A percentile compares a stretch with the other conserved stretches of the same genome.
Evolutionary conservation across 2,329 filamentous ascomycete species (phyloP).

Genomic region (Colletotrichum sp.): DNA sequence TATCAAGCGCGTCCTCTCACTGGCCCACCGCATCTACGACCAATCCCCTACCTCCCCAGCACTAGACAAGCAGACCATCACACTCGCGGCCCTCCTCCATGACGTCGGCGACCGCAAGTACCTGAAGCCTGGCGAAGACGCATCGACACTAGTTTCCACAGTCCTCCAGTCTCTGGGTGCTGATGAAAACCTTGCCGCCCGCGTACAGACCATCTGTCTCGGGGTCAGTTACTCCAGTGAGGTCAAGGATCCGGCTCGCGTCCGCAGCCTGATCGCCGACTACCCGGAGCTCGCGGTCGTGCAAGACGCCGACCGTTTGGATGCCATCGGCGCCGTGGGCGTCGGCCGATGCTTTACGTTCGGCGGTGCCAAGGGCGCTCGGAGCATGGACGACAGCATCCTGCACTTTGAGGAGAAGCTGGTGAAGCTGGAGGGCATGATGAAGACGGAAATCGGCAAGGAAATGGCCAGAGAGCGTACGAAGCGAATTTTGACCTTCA

Average conservation of each 20-base stretch:
- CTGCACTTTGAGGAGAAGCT: constrained; percentile 82
- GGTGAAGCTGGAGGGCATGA: constrained; percentile 66
- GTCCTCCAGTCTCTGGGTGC: constrained; percentile 65
- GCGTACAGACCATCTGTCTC: constrained; percentile 74
- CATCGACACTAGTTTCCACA: constrained; percentile 58
- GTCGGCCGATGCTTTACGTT: constrained; percentile 81
- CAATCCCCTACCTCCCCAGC: constrained; percentile 25
- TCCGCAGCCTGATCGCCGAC: constrained; percentile 63
- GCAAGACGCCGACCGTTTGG: constrained; percentile 92
- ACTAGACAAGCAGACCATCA: constrained; percentile 61
- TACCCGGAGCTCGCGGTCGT: constrained; percentile 83
- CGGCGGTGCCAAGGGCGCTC: constrained; percentile 67
- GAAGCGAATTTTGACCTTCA: constrained; percentile 55
- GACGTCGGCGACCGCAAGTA: constrained; percentile 92
- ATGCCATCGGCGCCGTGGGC: constrained; percentile 87
- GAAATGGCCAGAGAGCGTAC: constrained; percentile 59
- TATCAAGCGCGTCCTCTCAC: constrained; percentile 78
- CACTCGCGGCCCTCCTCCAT: constrained; percentile 79
- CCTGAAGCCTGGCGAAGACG: constrained; percentile 60
- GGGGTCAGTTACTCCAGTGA: constrained; percentile 83
- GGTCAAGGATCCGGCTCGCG: constrained; percentile 64
- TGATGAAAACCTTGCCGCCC: constrained; percentile 60
- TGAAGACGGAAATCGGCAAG: constrained; percentile 65
- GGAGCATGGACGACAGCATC: constrained; percentile 65
- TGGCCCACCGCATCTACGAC: constrained; percentile 66